Percentiles rank a stretch among this genome's conserved stretches.
Conservation (phyloP, 768 basidiomycete species). For the Rhizopogon rudus region DNA sequence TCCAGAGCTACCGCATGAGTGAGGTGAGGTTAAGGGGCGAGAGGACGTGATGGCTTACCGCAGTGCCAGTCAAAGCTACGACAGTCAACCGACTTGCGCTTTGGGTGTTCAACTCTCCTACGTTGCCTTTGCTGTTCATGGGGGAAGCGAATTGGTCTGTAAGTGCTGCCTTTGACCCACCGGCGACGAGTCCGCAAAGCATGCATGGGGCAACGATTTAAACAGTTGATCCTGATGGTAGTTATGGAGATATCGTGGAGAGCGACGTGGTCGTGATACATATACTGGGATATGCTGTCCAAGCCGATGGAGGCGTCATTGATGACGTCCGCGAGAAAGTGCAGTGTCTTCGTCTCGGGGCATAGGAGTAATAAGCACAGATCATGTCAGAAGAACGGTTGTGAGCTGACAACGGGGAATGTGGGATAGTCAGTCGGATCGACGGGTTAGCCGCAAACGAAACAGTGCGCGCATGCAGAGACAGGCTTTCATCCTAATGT, state of each 20-base stretch:
- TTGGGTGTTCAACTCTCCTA: constrained; percentile 70
- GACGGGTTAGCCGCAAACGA: too few relatives aligned
- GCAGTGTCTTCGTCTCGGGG: constrained; percentile 68
- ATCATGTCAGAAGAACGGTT: too few relatives aligned
- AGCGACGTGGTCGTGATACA: constrained; percentile 30
- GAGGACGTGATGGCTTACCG: constrained; percentile 36
- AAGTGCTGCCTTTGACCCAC: constrained; percentile 67
- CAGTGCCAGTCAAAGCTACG: constrained; percentile 59
- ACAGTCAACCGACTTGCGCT: constrained; percentile 71
- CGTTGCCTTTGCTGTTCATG: constrained; percentile 45
- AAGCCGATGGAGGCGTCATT: constrained; percentile 58
- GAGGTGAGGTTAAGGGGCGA: neutral
- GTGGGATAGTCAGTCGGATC: too few relatives aligned
- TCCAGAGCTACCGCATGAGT: constrained; percentile 43
- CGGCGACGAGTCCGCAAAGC: constrained; percentile 59
- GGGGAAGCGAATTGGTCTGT: constrained; percentile 62
- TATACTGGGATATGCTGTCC: constrained; percentile 57
- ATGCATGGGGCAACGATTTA: constrained; percentile 49
- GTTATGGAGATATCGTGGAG: constrained; percentile 28
- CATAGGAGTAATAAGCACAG: too few relatives aligned
- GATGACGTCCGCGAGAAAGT: constrained; percentile 60
- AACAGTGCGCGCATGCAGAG: too few relatives aligned
- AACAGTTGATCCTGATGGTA: constrained; percentile 25
- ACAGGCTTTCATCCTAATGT: too few relatives aligned
- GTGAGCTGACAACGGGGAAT: too few relatives aligned